Conservation (phyloP, 805 yeast genomes). For the Cyberlindnera suaveolens region DNA sequence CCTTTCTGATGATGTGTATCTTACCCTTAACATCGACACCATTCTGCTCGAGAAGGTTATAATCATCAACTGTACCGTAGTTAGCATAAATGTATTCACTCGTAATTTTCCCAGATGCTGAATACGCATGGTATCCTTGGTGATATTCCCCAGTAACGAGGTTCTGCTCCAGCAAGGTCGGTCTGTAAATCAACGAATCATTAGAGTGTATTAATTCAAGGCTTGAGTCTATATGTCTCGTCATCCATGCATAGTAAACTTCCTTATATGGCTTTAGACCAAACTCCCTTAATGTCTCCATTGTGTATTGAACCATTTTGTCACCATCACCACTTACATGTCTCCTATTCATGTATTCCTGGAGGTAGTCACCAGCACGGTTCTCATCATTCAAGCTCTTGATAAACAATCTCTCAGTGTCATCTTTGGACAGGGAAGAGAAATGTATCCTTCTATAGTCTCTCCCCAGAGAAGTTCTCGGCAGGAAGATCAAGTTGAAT, state of each 20-base stretch:
- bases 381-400: conserved; percentile 26
- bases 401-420: conserved; percentile 58
- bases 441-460: conserved; percentile 76
- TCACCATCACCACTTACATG: conserved; percentile 26
- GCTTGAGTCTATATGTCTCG: conserved; percentile 42
- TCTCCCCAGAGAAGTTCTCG: conserved; percentile 75
- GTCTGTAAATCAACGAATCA: conserved; percentile 35
- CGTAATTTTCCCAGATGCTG: conserved; percentile 56
- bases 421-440: conserved; percentile 56
- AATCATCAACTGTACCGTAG: conserved; percentile 55
- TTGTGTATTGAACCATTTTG: conserved; percentile 42
- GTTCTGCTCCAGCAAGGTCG: conserved; percentile 42
- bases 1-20: conserved; percentile 53
- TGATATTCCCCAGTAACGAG: conserved; percentile 41
- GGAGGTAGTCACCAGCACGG: conserved; percentile 26
- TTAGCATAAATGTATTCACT: conserved; percentile 53
- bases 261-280: conserved; percentile 48
- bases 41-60: conserved; percentile 31
- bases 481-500: conserved; percentile 68
- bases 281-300: conserved; percentile 39
- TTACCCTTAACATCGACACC: conserved; percentile 45
- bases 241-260: conserved; percentile 51
- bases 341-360: conserved; percentile 20
- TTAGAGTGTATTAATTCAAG: conserved; percentile 31
- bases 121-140: conserved; percentile 57